Conservation (phyloP, 75 land plant species). For the Sequoiadendron giganteum region DNA sequence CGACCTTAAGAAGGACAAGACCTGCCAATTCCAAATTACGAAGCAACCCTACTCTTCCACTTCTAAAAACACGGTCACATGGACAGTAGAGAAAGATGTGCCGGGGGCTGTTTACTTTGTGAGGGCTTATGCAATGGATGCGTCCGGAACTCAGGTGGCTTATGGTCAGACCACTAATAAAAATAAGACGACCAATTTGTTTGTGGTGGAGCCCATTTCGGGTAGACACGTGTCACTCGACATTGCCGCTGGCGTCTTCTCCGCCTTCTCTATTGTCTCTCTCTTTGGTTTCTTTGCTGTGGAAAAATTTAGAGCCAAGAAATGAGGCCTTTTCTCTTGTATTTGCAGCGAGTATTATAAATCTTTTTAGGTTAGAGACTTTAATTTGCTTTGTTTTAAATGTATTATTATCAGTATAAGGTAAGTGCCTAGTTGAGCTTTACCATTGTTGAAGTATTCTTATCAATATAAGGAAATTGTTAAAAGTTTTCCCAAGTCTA, state of each 20-base stretch:
- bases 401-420: too few relatives aligned
- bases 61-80: constrained; percentile 17
- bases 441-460: too few relatives aligned
- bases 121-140: constrained; percentile 61
- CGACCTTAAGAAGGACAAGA: constrained; percentile 63
- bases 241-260: constrained; percentile 70
- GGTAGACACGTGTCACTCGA: constrained; percentile 72
- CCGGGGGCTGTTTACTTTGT: constrained; percentile 75
- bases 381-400: neutral
- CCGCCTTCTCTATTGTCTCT: constrained; percentile 73
- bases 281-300: constrained; percentile 53
- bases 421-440: too few relatives aligned
- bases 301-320: constrained; percentile 51
- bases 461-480: too few relatives aligned
- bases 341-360: neutral
- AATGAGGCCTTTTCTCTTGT: neutral
- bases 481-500: too few relatives aligned
- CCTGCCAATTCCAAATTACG: constrained; percentile 52
- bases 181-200: constrained; percentile 44
- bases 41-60: constrained; percentile 16
- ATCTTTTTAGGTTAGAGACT: neutral
- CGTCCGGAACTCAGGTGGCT: constrained; percentile 38
- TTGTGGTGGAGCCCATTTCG: constrained; percentile 54
- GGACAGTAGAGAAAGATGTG: constrained; percentile 37
- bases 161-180: constrained; percentile 72